Base-by-base conservation (phyloP, 768 basidiomycete species). In the Termitomyces bulborhizus region DNA sequence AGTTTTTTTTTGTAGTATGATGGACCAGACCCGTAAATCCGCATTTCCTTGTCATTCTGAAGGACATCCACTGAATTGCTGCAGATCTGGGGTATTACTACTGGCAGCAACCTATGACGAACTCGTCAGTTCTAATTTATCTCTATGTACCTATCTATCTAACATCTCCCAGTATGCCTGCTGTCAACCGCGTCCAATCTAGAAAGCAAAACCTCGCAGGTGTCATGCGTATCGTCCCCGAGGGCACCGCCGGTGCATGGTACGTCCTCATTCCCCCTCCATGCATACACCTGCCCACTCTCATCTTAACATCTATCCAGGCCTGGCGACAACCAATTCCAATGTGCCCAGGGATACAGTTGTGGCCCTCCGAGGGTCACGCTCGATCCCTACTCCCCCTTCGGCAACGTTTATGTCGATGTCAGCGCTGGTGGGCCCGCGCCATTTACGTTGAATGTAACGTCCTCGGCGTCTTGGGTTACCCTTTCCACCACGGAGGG, bases 101-200 rank as follows among this genome's bases (percentile, higher is more conserved):
- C 66, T 86, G 85, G 82, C 86, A 89, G 57, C 84, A 85, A 61
- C 84, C 85, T 4, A 82, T 82, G 79, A 73, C 76, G 13, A 81
- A 88, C 66, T 78, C 79, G 77, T 80, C 51, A 41, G 76, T 67
- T 0, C 15, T 39, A 41, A 39, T 16, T 37, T 36, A 48, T 34
- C 29, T 16, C 16, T 4, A 29, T 37, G 5, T 24, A 15, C 2
- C 11, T 18, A 37, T 21, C 24, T 24, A 11, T 48, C 24, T 26
- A 15, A 48, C 4, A 24, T 37, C 16, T 26, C 36, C 0, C 59
- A 85, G 77, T 21, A 82, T 82, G 79, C 82, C 80, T 5, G 64
- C 67, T 34, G 68, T 83, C 45, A 77, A 75, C 46, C 70, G 77
- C 40, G 78, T 83, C 24, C 78, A 82, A 57, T 65, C 73, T 13